These are phyloP conservation scores for Cercospora sp. DNA, from an alignment of 2,329 filamentous ascomycete genomes.

Conservation along the genomic window DNA sequence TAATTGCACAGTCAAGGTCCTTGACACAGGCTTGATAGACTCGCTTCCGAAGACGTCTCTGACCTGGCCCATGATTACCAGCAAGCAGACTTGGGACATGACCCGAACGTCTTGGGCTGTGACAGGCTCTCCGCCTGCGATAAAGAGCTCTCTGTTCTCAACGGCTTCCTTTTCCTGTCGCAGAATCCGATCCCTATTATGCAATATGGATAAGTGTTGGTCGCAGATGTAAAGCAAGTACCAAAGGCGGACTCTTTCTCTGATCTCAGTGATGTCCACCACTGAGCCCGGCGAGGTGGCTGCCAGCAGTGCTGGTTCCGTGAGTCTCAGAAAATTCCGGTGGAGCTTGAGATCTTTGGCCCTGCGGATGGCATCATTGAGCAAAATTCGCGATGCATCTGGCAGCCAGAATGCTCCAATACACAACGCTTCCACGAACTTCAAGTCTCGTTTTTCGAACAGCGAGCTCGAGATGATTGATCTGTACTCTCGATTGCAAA, in stretches of 20 bases:
- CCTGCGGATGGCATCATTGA: slow-evolving; percentile 54
- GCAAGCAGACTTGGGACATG: slow-evolving; percentile 58
- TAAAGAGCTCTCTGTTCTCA: slow-evolving; percentile 58
- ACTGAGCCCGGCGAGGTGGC: slow-evolving; percentile 28
- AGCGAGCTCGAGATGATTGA: slow-evolving; percentile 58
- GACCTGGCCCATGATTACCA: slow-evolving; percentile 59
- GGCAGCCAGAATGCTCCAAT: slow-evolving; percentile 64
- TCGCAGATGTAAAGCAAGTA: slow-evolving; percentile 66
- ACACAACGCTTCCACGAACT: slow-evolving; percentile 60
- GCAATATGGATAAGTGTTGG: slow-evolving; percentile 64
- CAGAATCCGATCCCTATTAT: slow-evolving; percentile 60
- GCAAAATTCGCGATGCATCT: slow-evolving; percentile 63
- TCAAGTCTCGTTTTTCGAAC: slow-evolving; percentile 58
- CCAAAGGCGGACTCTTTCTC: slow-evolving; percentile 60
- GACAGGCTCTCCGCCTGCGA: slow-evolving; percentile 31
- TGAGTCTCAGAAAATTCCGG: slow-evolving; percentile 15
- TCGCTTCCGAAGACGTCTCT: slow-evolving; percentile 58
- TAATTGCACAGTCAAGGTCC: slow-evolving; percentile 55
- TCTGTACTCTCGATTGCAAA: slow-evolving; percentile 60
- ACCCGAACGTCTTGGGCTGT: slow-evolving; percentile 58
- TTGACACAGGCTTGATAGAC: slow-evolving; percentile 52
- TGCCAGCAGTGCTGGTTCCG: slow-evolving; percentile 2
- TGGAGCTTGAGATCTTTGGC: slow-evolving; percentile 46
- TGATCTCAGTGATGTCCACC: slow-evolving; percentile 40
- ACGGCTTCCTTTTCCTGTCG: slow-evolving; percentile 57